Percentiles rank a stretch among this genome's conserved stretches.
These are phyloP conservation scores for Mediolabrus comicus DNA, from an alignment of 108 stramenopile genomes.

Conservation along the genomic window DNA sequence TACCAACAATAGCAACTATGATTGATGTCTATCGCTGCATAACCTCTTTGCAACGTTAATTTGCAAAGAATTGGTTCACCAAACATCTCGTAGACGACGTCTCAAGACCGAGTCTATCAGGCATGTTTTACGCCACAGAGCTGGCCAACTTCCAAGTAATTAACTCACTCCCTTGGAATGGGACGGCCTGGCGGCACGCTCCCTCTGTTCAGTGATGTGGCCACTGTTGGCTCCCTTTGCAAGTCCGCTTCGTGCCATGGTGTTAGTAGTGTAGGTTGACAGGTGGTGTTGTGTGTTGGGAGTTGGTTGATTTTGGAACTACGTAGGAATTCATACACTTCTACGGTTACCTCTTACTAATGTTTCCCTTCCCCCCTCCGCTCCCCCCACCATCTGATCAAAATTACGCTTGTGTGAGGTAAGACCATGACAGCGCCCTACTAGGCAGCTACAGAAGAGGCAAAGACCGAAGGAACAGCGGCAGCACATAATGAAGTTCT, in stretches of 20 bases:
- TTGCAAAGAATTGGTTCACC: constrained; percentile 3
- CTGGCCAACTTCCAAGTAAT: not conserved
- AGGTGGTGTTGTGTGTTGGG: constrained; percentile 7
- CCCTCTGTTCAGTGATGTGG: constrained; percentile 66
- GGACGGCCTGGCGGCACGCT: constrained; percentile 62
- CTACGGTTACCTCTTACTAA: not conserved
- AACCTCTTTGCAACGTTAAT: not conserved
- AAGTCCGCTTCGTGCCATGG: constrained; percentile 81
- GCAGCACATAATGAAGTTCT: too few relatives aligned
- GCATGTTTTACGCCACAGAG: not conserved
- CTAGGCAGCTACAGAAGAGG: not conserved
- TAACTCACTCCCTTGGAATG: constrained; percentile 80
- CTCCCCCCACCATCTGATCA: not conserved
- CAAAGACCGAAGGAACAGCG: too few relatives aligned
- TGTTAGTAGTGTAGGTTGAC: constrained; percentile 16
- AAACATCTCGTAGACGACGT: not conserved
- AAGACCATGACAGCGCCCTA: not conserved
- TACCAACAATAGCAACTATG: too few relatives aligned
- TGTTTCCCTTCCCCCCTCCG: not conserved
- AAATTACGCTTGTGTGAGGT: not conserved
- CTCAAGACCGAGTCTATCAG: constrained; percentile 2
- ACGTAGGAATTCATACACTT: constrained; percentile 19
- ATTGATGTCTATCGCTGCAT: not conserved
- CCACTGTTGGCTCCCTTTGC: constrained; percentile 84
- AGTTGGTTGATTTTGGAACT: not conserved